A percentile compares a stretch with the other conserved stretches of the same genome.
Evolutionary conservation across 2,329 filamentous ascomycete species (phyloP).

Genomic region (Pseudogymnoascus sp.): DNA sequence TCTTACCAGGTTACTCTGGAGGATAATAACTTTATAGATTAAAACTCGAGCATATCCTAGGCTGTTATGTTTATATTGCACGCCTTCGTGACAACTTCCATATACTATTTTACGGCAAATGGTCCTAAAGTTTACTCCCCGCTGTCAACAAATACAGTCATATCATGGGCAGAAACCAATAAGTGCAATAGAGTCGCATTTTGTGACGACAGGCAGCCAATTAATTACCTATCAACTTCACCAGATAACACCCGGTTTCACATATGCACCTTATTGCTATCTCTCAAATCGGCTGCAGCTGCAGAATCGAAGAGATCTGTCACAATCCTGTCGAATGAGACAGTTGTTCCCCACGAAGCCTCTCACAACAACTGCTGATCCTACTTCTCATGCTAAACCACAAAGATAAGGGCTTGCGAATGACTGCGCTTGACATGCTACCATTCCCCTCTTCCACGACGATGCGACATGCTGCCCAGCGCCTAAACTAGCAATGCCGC

Average conservation of each 20-base stretch:
- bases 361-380: background rate
- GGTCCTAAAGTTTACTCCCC: background rate
- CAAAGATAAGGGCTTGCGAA: background rate
- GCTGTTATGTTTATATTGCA: background rate
- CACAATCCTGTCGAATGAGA: background rate
- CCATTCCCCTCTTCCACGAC: background rate
- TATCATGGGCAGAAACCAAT: background rate
- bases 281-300: background rate
- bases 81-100: background rate
- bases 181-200: background rate
- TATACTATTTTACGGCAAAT: background rate
- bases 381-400: background rate
- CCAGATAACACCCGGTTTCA: constrained; percentile 1
- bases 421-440: background rate
- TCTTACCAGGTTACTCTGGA: background rate
- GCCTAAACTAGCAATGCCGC: constrained; percentile 3
- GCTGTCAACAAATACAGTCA: background rate
- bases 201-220: background rate
- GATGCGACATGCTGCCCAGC: constrained; percentile 4
- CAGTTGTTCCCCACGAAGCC: background rate
- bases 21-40: background rate
- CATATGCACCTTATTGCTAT: background rate
- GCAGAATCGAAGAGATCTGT: background rate
- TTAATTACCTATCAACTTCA: background rate
- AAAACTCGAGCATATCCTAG: background rate